Conservation (phyloP, 2,329 filamentous ascomycete genomes). For the Pseudogymnoascus sp. region DNA sequence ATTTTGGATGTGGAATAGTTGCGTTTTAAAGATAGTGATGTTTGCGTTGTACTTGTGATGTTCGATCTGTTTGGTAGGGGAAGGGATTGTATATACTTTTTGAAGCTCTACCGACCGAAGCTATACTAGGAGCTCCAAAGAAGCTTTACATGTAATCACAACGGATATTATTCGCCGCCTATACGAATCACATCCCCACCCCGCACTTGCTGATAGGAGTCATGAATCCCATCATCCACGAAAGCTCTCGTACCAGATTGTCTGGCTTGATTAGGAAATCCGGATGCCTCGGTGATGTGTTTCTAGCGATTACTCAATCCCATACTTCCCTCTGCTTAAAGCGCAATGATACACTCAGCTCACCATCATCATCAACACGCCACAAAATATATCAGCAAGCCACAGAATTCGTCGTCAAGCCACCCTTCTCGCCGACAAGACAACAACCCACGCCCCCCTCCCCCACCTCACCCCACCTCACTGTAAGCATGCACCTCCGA, state of each 20-base stretch:
- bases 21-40: not conserved
- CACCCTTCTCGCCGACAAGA: not conserved
- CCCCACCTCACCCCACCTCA: not conserved
- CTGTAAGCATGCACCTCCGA: not conserved
- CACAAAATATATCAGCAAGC: not conserved
- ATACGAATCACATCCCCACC: not conserved
- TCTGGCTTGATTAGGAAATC: not conserved
- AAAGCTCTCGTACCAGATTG: not conserved
- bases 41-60: not conserved
- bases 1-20: constrained; percentile 5
- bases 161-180: not conserved
- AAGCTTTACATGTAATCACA: not conserved
- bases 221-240: not conserved
- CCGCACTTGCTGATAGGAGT: not conserved
- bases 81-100: not conserved
- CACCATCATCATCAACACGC: not conserved
- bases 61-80: not conserved
- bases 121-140: not conserved
- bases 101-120: not conserved
- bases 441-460: not conserved
- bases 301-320: not conserved
- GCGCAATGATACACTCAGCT: not conserved
- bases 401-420: not conserved
- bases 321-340: not conserved
- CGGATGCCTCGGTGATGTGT: not conserved